These are phyloP conservation scores for Phytopythium mirpurense DNA, from an alignment of 352 stramenopile genomes.

Conservation along the genomic window DNA sequence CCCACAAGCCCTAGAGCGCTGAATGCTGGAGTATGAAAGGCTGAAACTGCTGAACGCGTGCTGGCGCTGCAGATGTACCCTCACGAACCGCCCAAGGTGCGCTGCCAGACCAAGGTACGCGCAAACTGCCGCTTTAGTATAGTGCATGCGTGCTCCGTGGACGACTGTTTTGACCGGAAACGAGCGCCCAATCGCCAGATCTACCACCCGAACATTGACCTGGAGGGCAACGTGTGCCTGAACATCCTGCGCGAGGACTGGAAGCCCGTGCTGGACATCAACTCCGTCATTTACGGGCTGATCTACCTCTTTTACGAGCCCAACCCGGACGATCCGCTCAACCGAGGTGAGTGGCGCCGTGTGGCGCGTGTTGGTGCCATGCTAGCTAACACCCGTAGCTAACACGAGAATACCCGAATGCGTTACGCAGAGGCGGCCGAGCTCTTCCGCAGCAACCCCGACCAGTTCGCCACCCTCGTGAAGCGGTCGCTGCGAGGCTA, in stretches of 20 bases:
- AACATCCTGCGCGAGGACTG: conserved; percentile 98
- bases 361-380: neutral
- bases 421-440: conserved; percentile 90
- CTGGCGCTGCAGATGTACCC: conserved; percentile 74
- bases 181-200: conserved; percentile 54
- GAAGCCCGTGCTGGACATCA: conserved; percentile 99
- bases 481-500: conserved; percentile 79
- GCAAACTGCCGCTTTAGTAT: neutral
- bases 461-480: conserved; percentile 91
- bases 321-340: conserved; percentile 98
- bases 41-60: neutral
- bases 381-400: no score
- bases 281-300: conserved; percentile 98
- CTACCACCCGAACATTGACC: conserved; percentile 98
- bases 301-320: conserved; percentile 99
- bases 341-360: conserved; percentile 62
- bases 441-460: conserved; percentile 92
- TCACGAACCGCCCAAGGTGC: conserved; percentile 97
- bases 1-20: no score
- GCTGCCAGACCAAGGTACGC: conserved; percentile 91
- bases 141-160: neutral
- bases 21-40: no score
- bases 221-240: conserved; percentile 98
- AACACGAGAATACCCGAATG: neutral
- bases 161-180: neutral